Evolutionary conservation across 2,329 filamentous ascomycete species (phyloP), one percentile per base, ranked within the genome.

Genomic region (Hortaea werneckii): DNA sequence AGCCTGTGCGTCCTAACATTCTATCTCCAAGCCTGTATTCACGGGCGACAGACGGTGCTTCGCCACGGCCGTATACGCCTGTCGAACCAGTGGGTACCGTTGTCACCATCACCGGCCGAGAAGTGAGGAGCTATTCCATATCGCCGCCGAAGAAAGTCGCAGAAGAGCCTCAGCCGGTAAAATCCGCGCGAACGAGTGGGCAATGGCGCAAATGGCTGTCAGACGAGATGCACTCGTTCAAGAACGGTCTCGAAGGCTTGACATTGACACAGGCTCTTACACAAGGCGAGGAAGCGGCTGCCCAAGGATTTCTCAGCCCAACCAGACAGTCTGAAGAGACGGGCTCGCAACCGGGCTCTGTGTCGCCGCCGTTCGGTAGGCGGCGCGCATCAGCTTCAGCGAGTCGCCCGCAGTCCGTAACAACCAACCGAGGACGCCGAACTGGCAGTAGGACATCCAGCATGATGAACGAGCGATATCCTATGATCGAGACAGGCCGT

Each of bases 11-110:
- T 1, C 40, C 51, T n/a, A 42, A 39, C 13, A 44, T 57, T 6
- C 49, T 70, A 41, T 73, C 71, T 1, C 71, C 71, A 1, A 74
- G 71, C 45, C 51, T 74, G 8, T 74, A 74, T 48, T 73, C 70
- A 4, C 59, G 65, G 1, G 63, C 65, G 8, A 68, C 66, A 0
- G 64, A 70, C 47, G 66, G 64, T 9, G 50, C 54, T 46, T 51
- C 69, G 50, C 53, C 64, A 54, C 44, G 63, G 10, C 51, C 57
- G 11, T 38, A 50, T 8, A 59, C 57, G 20, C 60, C 59, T 2
- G 54, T 50, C 10, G 55, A 57, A 11, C 38, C 42, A 4, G 56
- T 56, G 4, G 58, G 58, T 5, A 70, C 65, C 5, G 67, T 66
- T 4, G 62, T 73, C 13, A 67, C 70, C 11, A 62, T 70, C 43